Evolutionary conservation across 1,284 basidiomycete species (phyloP), one percentile per base, ranked within the genome.

Genomic region (Cutaneotrichosporon mucoides): DNA sequence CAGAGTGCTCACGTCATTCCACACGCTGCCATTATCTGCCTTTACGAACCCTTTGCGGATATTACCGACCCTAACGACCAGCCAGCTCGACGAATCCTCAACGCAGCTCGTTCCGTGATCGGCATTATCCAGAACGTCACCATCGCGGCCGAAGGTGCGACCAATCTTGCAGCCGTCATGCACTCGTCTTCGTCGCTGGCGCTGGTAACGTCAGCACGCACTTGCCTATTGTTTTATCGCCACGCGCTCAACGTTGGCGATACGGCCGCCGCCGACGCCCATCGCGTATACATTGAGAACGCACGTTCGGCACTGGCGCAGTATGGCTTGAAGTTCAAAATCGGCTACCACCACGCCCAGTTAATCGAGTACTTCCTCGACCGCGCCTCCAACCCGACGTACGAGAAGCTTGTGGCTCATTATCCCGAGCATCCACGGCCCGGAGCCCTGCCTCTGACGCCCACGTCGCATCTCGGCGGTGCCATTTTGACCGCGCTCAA

Each of bases 31-130:
- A 66, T 68, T 43, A 78, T 78, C 51, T 73, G 69, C 41, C 67
- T 79, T 5, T 75, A 76, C 60, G 77, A 79, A 57, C 68, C 73
- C 8, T 78, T 76, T 48, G 76, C 76, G 1, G 72, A 77, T 52
- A 59, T 77, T 24, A 61, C 65, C 8, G 75, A 77, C 53, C 63
- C 69, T 4, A 64, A 67, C 34, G 75, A 78, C 61, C 66, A 60
- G 15, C 64, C 76, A 1, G 64, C 70, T 10, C 56, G 69, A 8
- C 65, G 75, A 6, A 62, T 79, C 8, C 45, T 73, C 6, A 63
- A 63, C 24, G 73, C 76, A 8, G 66, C 73, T 15, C 72, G 73
- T 16, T 65, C 57, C 4, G 70, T 76, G 24, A 67, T 75, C 11
- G 61, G 59, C 41, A 72, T 75, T 42, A 61, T 77, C 12, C 75